Base-by-base conservation (phyloP, 2,329 filamentous ascomycete genomes). In the Stagonosporopsis vannaccii region DNA sequence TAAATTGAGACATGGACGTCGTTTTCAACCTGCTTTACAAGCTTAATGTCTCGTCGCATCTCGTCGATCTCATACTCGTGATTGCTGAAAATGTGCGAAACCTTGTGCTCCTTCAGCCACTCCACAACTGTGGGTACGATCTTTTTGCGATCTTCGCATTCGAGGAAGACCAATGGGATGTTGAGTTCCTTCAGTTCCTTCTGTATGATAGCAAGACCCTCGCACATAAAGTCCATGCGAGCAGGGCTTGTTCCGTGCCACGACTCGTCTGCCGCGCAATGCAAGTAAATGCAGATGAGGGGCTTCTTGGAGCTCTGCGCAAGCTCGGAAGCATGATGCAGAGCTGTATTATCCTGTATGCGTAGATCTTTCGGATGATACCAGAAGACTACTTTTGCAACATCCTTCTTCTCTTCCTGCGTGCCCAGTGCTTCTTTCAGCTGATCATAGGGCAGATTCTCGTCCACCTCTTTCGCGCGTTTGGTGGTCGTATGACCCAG, bases 171-270 rank as follows among this genome's bases (percentile, higher is more conserved):
- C 1, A 84, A 65, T 0, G 81, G 81, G n/a, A 83, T 81, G 37
- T 82, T 76, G 56, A 80, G 68, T n/a, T 79, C 65, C 23, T 78
- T 74, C 19, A 83, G 67, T 50, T 82, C 78, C 39, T 76, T 69
- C 56, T 82, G 77, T 71, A 83, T 75, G 2, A 80, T 61, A 25
- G 65, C 65, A 32, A 83, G 62, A 3, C 75, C 79, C 51, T 82
- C 75, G 2, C 78, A 70, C 45, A 83, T 79, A 56, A 83, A 82
- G 58, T 84, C 80, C 4, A 77, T 75, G 5, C 81, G 70, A 4
- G 81, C 80, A 11, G 80, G 77, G 37, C 76, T 79, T 0, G 81
- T 82, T 4, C 81, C 80, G 61, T 83, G 81, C 79, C 80, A 83
- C 37, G 78, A 76, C 49, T 82, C 75, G 53, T 83, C 81, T 19